phyloP scores from a whole-genome alignment of 441 rosid genomes.

The Eruca vesicaria region DNA sequence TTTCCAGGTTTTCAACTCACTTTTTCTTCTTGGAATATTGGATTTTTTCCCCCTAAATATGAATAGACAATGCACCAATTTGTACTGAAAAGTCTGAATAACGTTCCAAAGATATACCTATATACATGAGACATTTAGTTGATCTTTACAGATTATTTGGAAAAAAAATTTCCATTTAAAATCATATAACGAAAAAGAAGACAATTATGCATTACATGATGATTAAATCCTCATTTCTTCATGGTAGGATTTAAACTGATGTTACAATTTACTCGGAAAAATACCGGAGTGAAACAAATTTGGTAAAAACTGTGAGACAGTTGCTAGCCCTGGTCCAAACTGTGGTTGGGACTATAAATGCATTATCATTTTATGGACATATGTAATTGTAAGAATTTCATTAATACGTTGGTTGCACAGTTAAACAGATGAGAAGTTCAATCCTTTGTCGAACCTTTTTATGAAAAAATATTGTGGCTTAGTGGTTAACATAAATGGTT shows the following conservation, averaged over 20 bases:
- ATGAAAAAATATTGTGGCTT: background rate
- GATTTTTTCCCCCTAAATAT: background rate
- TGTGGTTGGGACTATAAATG: background rate
- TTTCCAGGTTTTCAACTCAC: background rate
- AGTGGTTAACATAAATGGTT: background rate
- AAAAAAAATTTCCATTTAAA: background rate
- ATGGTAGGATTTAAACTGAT: background rate
- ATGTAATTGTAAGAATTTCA: background rate
- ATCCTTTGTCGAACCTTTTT: background rate
- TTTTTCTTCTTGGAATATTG: constrained; percentile 15
- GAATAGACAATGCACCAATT: background rate
- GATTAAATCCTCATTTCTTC: background rate
- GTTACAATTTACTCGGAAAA: background rate
- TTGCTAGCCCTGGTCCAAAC: background rate
- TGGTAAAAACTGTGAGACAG: background rate
- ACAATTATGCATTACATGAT: background rate
- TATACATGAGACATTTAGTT: background rate
- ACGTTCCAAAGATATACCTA: background rate
- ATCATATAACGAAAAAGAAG: too few species aligned
- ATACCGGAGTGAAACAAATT: background rate
- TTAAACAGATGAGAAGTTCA: background rate
- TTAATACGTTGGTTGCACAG: background rate
- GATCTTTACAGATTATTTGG: background rate
- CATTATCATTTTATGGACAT: background rate
- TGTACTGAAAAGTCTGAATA: background rate